phyloP scores from a whole-genome alignment of 2,329 filamentous ascomycete genomes.

The Phaeosphaeriaceae sp. region DNA sequence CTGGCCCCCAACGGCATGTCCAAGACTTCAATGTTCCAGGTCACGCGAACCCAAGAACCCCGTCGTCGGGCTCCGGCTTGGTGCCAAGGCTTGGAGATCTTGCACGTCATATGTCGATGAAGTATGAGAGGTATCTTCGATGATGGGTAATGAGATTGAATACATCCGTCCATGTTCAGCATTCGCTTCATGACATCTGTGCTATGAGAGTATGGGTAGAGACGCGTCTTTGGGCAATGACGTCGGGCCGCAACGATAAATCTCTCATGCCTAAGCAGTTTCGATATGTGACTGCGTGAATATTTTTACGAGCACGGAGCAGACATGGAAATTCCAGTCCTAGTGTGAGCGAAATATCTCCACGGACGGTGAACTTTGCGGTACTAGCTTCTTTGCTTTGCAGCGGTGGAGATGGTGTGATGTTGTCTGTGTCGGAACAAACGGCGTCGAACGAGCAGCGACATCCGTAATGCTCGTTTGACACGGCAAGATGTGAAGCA shows the following conservation, averaged over 20 bases:
- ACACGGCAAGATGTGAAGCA: not conserved
- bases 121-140: not conserved
- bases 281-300: slow-evolving; percentile 2
- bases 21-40: slow-evolving; percentile 1
- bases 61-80: slow-evolving; percentile 37
- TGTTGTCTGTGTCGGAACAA: not conserved
- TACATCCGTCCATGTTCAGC: not conserved
- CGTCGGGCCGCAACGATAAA: slow-evolving; percentile 17
- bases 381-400: not conserved
- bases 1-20: not conserved
- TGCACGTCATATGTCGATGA: slow-evolving; percentile 3
- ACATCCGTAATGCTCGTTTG: not conserved
- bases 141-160: not conserved
- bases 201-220: slow-evolving; percentile 8
- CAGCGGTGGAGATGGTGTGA: not conserved
- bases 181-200: slow-evolving; percentile 4
- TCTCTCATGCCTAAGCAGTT: slow-evolving; percentile 7
- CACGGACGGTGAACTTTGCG: not conserved
- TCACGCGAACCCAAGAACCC: slow-evolving; percentile 29
- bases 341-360: not conserved
- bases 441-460: not conserved
- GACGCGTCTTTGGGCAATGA: not conserved
- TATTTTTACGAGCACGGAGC: slow-evolving; percentile 13
- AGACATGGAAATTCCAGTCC: not conserved
- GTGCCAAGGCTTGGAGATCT: slow-evolving; percentile 41